A percentile compares a stretch with the other conserved stretches of the same genome.
Evolutionary conservation across 2,329 filamentous ascomycete species (phyloP).

Genomic region (Xylariaceae sp.): DNA sequence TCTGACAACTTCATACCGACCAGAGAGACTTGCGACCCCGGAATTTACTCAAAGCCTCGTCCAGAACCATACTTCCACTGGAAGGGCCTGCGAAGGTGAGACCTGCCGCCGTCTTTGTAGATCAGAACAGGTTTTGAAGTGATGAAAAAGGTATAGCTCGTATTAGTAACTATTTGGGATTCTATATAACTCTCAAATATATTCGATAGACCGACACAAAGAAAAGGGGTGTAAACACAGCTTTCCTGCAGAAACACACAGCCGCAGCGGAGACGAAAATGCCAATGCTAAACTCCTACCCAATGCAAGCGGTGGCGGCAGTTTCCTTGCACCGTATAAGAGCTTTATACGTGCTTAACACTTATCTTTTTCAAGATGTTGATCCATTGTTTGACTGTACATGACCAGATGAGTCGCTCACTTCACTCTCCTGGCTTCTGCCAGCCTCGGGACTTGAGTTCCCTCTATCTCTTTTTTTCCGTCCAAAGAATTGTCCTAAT

Average conservation of each 20-base stretch:
- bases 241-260: slow-evolving; percentile 7
- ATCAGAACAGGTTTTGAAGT: no score
- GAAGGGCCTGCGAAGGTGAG: no score
- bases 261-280: slow-evolving; percentile 20
- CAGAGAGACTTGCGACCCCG: no score
- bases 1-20: no score
- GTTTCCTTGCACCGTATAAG: slow-evolving; percentile 1
- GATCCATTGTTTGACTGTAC: slow-evolving; percentile 13
- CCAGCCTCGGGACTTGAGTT: slow-evolving; percentile 38
- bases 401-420: slow-evolving; percentile 14
- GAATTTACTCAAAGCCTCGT: no score
- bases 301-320: slow-evolving; percentile 34
- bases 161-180: slow-evolving; percentile 20
- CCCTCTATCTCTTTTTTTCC: slow-evolving; percentile 37
- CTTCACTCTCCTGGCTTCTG: slow-evolving; percentile 23
- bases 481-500: slow-evolving; percentile 45
- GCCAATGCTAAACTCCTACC: slow-evolving; percentile 37
- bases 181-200: slow-evolving; percentile 17
- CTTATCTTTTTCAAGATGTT: not conserved
- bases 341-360: slow-evolving; percentile 5
- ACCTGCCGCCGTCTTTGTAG: no score
- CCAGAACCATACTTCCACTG: no score
- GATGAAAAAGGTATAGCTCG: not conserved
- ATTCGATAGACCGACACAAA: slow-evolving; percentile 12
- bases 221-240: slow-evolving; percentile 20